Percentiles rank a stretch among this genome's conserved stretches.
Evolutionary conservation across 2,329 filamentous ascomycete genomes (phyloP).

Genomic region (Xylariaceae sp.): DNA sequence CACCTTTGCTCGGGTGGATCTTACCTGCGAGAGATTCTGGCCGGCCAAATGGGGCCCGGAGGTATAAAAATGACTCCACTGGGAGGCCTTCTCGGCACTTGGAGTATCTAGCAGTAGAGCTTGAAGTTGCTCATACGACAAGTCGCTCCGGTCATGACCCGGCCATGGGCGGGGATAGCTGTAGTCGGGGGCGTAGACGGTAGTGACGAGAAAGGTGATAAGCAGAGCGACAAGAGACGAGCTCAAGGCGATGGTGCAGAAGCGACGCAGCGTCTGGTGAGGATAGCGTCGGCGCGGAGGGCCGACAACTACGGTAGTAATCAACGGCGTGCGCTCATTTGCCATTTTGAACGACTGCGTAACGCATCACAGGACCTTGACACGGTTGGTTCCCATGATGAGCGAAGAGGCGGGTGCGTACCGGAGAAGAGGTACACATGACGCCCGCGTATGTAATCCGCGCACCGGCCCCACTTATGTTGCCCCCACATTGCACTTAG

Average conservation of each 20-base stretch:
- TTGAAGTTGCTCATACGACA: constrained; percentile 50
- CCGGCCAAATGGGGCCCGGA: constrained; percentile 71
- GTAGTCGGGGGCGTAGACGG: constrained; percentile 31
- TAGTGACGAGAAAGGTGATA: constrained; percentile 42
- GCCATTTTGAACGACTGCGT: constrained; percentile 35
- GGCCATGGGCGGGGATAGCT: constrained; percentile 25
- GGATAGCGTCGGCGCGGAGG: constrained; percentile 52
- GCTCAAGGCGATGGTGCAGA: constrained; percentile 59
- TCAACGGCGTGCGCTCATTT: constrained; percentile 62
- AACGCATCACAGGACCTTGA: constrained; percentile 1
- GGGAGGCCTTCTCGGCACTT: constrained; percentile 51
- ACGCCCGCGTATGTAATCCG: too few species aligned
- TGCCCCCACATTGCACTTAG: too few species aligned
- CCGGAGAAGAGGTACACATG: too few species aligned
- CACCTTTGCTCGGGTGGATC: constrained; percentile 1
- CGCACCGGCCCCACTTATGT: too few species aligned
- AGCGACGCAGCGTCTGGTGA: constrained; percentile 58
- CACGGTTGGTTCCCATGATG: background rate
- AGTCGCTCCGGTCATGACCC: constrained; percentile 32
- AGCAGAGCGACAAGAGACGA: constrained; percentile 52
- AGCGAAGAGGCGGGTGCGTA: background rate
- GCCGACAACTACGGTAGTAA: constrained; percentile 57
- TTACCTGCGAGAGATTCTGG: constrained; percentile 68
- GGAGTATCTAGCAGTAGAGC: constrained; percentile 57
- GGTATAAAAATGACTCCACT: constrained; percentile 78